Evolutionary conservation across 2,329 filamentous ascomycete genomes (phyloP), one percentile per base, ranked within the genome.

Genomic region (Penicillium occitanis): DNA sequence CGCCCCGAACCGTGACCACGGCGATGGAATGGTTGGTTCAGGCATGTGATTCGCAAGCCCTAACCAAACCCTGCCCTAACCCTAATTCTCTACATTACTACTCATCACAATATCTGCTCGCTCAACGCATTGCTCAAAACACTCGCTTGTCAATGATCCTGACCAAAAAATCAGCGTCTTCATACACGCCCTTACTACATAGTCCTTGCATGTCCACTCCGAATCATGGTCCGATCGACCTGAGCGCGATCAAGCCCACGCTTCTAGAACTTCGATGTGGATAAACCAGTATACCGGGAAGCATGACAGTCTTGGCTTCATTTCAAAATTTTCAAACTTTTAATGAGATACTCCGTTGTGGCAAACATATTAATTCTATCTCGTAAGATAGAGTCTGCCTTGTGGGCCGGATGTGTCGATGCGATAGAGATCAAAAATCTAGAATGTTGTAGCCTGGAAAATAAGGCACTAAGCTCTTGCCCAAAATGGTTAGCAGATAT

Each of bases 1-100:
- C 59, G 59, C 44, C 59, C 59, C 59, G 59, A 50, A 50, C 59
- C 59, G 59, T 5, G 22, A 61, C 59, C 59, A 50, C 7, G 4
- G 22, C 5, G 5, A 35, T 5, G 11, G 14, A 17, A 25, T 50
- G 59, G 10, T 13, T 33, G 44, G 59, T 37, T 22, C n/a, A 13
- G 7, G 17, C 59, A 61, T 46, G 59, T 61, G 59, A 61, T 37
- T 4, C 17, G 17, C 30, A 37, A 61, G 59, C 59, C 44, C 59
- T 59, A 59, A 37, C 5, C 14, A 44, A 42, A 5, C 55, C 55
- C 33, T 51, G 17, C 48, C 48, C 48, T 57, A 60, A 19, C 37
- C 57, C 57, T 60, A 44, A 22, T n/a, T 5, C n/a, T 28, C n/a
- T 33, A 57, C 14, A 33, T 33, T 25, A 8, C 14, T 17, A 40